Evolutionary conservation across 1,139 yeast genomes (phyloP).

Genomic region (Pichia sp.): DNA sequence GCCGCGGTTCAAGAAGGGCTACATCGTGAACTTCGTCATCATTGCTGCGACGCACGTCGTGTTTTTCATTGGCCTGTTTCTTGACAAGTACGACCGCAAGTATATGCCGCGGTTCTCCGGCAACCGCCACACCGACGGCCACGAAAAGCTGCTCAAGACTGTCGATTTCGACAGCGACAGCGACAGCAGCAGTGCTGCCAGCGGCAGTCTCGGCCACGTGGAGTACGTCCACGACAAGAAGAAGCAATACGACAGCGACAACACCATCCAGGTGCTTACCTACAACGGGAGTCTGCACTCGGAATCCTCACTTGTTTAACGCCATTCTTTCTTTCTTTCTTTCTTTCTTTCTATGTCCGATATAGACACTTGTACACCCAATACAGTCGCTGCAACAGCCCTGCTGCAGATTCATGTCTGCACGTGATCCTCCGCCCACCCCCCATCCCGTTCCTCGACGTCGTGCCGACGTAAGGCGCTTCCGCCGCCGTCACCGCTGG

Average conservation of each 20-base stretch:
- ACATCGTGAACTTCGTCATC: slow-evolving; percentile 45
- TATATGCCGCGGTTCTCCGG: slow-evolving; percentile 19
- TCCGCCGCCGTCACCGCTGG: not conserved
- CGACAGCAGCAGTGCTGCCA: not conserved
- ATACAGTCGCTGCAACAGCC: too few relatives aligned
- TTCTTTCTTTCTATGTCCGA: too few relatives aligned
- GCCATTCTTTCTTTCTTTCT: too few relatives aligned
- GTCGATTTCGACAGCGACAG: not conserved
- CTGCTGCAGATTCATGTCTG: not conserved
- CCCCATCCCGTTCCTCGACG: too few relatives aligned
- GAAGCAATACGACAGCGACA: too few relatives aligned
- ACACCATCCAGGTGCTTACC: too few relatives aligned
- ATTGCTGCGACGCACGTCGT: slow-evolving; percentile 22
- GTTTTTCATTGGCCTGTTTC: slow-evolving; percentile 13
- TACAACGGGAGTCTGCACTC: too few relatives aligned
- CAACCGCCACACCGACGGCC: slow-evolving; percentile 11
- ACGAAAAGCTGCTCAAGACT: not conserved
- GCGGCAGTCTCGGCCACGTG: not conserved
- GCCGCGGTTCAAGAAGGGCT: slow-evolving; percentile 47
- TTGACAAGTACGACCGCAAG: slow-evolving; percentile 21
- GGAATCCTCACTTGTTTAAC: too few relatives aligned
- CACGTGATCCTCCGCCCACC: not conserved
- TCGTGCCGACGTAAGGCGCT: too few relatives aligned
- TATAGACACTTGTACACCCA: too few relatives aligned
- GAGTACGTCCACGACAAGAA: not conserved